A percentile compares a stretch with the other conserved stretches of the same genome.
These are phyloP conservation scores for Syzygium aqueum DNA, from an alignment of 345 rosid genomes.

Conservation along the genomic window DNA sequence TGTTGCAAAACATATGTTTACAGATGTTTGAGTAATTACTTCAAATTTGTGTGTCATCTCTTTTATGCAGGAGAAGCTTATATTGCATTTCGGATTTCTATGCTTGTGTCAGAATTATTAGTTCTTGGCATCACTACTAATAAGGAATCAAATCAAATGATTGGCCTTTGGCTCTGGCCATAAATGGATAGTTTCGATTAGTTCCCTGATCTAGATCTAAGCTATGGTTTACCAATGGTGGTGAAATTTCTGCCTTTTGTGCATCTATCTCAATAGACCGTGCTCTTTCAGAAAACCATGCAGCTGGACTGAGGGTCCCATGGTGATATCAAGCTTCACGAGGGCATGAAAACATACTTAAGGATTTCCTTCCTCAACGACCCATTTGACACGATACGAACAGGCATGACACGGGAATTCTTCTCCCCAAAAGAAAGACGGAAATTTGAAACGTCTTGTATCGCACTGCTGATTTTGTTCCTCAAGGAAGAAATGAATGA, in stretches of 20 bases:
- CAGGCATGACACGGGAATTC: background rate
- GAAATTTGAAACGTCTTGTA: background rate
- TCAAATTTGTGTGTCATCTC: background rate
- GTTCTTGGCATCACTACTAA: background rate
- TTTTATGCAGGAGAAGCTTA: background rate
- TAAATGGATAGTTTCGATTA: background rate
- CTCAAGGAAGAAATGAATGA: background rate
- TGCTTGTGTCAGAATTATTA: background rate
- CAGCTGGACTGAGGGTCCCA: background rate
- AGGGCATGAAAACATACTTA: background rate
- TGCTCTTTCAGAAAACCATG: background rate
- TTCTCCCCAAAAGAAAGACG: background rate
- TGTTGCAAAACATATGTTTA: background rate
- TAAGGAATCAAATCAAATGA: no score
- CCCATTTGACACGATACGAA: background rate
- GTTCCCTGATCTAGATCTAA: background rate
- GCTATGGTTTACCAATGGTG: background rate
- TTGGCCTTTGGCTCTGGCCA: no score
- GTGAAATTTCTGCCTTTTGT: background rate
- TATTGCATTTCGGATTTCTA: background rate
- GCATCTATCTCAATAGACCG: background rate
- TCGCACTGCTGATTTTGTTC: background rate
- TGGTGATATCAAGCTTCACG: background rate
- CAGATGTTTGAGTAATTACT: no score
- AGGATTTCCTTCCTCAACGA: background rate